A percentile compares a stretch with the other conserved stretches of the same genome.
Conservation (phyloP, 805 yeast species). For the Yamadazyma tumulicola region DNA sequence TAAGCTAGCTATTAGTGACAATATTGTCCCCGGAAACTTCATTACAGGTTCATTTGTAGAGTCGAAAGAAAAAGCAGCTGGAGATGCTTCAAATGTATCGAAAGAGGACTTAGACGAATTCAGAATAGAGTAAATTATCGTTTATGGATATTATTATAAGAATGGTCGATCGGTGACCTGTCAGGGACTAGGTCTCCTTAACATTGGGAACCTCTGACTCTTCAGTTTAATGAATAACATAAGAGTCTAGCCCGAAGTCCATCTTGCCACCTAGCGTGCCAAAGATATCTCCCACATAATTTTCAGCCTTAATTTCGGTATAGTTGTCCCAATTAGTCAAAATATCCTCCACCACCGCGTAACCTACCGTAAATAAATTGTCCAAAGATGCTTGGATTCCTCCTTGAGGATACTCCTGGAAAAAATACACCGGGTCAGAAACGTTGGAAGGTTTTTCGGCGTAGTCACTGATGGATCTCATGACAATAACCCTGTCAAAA, state of each 20-base stretch:
- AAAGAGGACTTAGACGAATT: too few species aligned
- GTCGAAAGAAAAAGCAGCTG: too few species aligned
- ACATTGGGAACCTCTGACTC: too few species aligned
- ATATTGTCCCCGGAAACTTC: too few species aligned
- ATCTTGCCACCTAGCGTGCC: constrained; percentile 50
- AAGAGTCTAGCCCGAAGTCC: constrained; percentile 31
- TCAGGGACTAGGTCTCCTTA: too few species aligned
- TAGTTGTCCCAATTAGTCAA: constrained; percentile 44
- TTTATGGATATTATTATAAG: too few species aligned
- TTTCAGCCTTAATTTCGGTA: constrained; percentile 35
- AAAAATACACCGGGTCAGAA: constrained; percentile 45
- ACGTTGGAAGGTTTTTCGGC: constrained; percentile 48
- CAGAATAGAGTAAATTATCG: too few species aligned
- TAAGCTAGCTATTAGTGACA: too few species aligned
- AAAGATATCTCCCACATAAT: constrained; percentile 60
- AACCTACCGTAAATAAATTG: constrained; percentile 52
- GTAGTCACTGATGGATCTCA: constrained; percentile 63
- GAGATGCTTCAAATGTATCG: too few species aligned
- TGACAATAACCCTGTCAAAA: constrained; percentile 52
- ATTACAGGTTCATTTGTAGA: too few species aligned
- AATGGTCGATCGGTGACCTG: too few species aligned
- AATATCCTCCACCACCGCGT: constrained; percentile 53
- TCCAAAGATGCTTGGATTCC: constrained; percentile 47
- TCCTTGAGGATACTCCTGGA: constrained; percentile 48
- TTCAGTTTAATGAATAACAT: constrained; percentile 8